Base-by-base conservation (phyloP, 1,139 yeast species). In the Pneumocystis carinii region DNA sequence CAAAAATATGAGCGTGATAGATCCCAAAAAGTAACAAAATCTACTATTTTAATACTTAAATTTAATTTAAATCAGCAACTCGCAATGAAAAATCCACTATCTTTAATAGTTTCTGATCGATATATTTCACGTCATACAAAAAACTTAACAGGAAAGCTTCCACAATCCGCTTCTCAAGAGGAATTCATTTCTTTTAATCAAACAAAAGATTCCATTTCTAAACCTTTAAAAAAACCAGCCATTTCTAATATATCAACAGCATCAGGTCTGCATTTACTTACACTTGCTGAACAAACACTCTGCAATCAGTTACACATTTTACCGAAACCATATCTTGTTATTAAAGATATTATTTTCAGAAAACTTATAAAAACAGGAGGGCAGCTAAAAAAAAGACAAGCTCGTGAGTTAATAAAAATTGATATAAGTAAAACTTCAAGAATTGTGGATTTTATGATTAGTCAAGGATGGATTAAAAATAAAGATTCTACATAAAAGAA, bases 251-350 rank as follows among this genome's bases (percentile, higher is more conserved):
- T 92, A 41, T 83, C 90, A 60, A 87, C 85, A 69, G 85, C 96
- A 0, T 82, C 90, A 1, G 97, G 92, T 72, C 87, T 81, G 67
- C 90, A 88, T 61, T 76, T 92, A 64, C 76, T 92, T 64, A 86
- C 95, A 1, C 82, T 84, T 35, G 96, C 87, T 67, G 99, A 92
- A 72, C 92, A 86, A 72, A 84, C 83, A 66, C 75, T 94, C 59
- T 94, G 98, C 75, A 80, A 90, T 4, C 87, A 85, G 61, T 78
- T 92, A 67, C 83, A 95, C 68, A 85, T 94, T 14, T 75, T 87
- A 66, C 98, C 99, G 14, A 92, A 92, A 72, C 96, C 97, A 1
- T 92, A 90, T 71, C 77, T 94, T 67, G 96, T 95, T 1, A 88
- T 92, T 68, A 92, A 92, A 72, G 95, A 89, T 72, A 85, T 90